Evolutionary conservation across 2,329 filamentous ascomycete species (phyloP), one percentile per base, ranked within the genome.

Genomic region (Cladosporium sp.): DNA sequence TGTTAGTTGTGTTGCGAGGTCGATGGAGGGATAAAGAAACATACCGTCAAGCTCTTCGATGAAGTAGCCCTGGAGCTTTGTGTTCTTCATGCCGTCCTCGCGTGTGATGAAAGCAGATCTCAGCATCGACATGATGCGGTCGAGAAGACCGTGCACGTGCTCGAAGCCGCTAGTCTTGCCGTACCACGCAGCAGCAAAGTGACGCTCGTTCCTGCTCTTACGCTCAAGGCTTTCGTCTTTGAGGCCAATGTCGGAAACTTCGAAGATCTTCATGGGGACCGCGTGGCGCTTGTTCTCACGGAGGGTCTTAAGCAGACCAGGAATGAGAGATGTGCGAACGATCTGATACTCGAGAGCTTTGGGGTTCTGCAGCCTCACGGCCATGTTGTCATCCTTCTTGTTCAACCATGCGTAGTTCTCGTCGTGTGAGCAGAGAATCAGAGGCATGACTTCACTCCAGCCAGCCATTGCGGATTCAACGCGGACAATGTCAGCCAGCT

Each of bases 341-440:
- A 97, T 87, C 75, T 97, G 92, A 75, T 96, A 97, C 71, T 97
- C 92, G 24, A 85, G 82, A 0, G 91, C 95, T 79, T 97, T 97
- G 57, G 92, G 92, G 73, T 97, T 97, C 62, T 90, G 90, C 39
- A 97, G 86, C 66, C 85, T 87, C 64, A 97, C 85, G 25, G 90
- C 91, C 0, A 87, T 91, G 58, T 82, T 87, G 67, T 96, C 89
- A 65, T 97, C 92, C 70, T 86, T 86, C 70, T 91, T 88, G 77
- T 96, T 96, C 52, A 99, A 80, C 89, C 90, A 97, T 59, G 82
- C 87, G 73, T 97, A 99, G 78, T 99, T 99, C 81, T 99, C 94
- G 70, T 97, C 93, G 73, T 97, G 91, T 45, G 91, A 96, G 81
- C 94, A 99, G 56, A 99, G 84, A 65, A 96, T 97, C 25, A 99